Percentiles rank a stretch among this genome's conserved stretches.
phyloP scores from a whole-genome alignment of 495 filamentous ascomycete species.

The Tuber indicum region DNA sequence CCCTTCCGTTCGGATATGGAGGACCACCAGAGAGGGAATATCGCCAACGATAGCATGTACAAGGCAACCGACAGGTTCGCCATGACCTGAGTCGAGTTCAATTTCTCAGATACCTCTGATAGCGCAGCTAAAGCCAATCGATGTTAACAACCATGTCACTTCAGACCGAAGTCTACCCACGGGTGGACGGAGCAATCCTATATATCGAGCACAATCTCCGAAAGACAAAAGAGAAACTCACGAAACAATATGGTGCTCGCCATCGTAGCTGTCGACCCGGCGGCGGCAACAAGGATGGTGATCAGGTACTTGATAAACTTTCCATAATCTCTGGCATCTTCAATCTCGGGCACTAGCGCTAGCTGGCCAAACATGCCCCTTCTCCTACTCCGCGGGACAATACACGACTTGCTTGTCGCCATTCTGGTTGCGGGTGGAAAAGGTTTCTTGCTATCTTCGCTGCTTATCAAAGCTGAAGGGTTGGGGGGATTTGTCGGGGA shows the following conservation, averaged over 20 bases:
- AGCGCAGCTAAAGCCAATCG: constrained; percentile 56
- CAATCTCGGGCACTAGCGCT: constrained; percentile 74
- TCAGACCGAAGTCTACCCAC: background rate
- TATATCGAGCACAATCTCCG: background rate
- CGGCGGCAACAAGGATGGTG: constrained; percentile 69
- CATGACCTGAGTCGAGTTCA: constrained; percentile 61
- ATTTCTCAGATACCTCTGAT: constrained; percentile 57
- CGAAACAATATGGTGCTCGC: constrained; percentile 80
- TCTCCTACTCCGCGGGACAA: constrained; percentile 61
- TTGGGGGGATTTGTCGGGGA: background rate
- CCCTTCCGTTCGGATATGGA: constrained; percentile 79
- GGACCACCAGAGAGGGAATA: constrained; percentile 94
- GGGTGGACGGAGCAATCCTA: background rate
- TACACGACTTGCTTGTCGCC: constrained; percentile 40
- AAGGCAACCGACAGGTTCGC: constrained; percentile 78
- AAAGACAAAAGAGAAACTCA: constrained; percentile 46
- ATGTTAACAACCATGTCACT: background rate
- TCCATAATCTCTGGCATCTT: constrained; percentile 65
- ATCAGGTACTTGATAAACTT: constrained; percentile 75
- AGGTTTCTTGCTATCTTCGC: background rate
- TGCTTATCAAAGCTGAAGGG: background rate
- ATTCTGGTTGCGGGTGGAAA: constrained; percentile 9
- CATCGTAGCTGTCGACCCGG: constrained; percentile 71
- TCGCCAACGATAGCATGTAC: constrained; percentile 85
- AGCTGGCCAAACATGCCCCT: constrained; percentile 69